These are phyloP conservation scores for Aegilops umbellulata DNA, from an alignment of 176 grass and related monocot species.

Conservation along the genomic window DNA sequence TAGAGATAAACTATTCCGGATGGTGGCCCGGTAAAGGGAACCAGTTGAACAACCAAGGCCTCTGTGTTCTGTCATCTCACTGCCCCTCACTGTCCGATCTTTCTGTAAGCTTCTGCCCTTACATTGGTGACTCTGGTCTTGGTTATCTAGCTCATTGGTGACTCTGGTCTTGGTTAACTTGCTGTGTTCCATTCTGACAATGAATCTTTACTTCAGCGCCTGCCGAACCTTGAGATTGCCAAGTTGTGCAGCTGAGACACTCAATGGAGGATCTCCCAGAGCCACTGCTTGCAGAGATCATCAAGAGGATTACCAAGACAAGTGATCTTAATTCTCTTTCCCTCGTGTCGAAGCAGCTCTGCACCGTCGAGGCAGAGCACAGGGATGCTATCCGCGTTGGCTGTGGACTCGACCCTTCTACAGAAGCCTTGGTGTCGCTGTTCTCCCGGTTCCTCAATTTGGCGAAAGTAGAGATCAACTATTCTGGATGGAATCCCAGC, in stretches of 20 bases:
- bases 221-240: background rate
- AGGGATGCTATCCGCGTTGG: constrained; percentile 49
- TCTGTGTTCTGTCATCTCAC: no score
- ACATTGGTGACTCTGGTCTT: no score
- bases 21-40: no score
- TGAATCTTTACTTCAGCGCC: background rate
- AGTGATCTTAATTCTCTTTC: constrained; percentile 58
- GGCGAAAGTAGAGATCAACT: constrained; percentile 61
- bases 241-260: background rate
- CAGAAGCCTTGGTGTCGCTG: constrained; percentile 35
- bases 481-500: constrained; percentile 47
- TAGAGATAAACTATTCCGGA: no score
- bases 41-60: no score
- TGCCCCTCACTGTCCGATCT: no score
- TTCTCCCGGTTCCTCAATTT: constrained; percentile 53
- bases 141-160: no score
- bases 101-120: no score
- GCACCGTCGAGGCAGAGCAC: constrained; percentile 37
- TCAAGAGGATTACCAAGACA: constrained; percentile 46
- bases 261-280: constrained; percentile 59
- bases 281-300: constrained; percentile 59
- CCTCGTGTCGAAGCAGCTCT: constrained; percentile 50
- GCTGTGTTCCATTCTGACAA: background rate
- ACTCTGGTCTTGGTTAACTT: background rate
- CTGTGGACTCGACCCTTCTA: constrained; percentile 44